Percentiles rank a stretch among this genome's conserved stretches.
Evolutionary conservation across 352 stramenopile species (phyloP).

Genomic region (Pythium phragmitis): DNA sequence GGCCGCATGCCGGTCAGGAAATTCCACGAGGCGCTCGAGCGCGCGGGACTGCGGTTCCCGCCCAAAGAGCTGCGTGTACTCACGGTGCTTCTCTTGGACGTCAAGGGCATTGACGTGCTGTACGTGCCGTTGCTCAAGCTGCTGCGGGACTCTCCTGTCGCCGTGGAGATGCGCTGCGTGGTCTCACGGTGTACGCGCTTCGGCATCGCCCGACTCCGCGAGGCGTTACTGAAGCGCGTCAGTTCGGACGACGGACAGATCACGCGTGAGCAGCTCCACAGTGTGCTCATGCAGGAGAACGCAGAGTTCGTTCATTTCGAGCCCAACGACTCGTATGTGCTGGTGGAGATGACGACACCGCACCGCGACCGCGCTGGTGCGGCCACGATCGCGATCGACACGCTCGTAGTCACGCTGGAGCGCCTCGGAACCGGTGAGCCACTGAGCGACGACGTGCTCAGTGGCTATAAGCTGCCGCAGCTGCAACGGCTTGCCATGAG

Average conservation of each 20-base stretch:
- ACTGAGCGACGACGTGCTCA: constrained; percentile 24
- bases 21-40: constrained; percentile 41
- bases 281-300: constrained; percentile 36
- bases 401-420: constrained; percentile 39
- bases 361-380: neutral
- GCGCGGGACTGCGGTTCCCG: constrained; percentile 36
- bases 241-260: constrained; percentile 40
- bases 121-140: constrained; percentile 48
- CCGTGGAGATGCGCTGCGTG: constrained; percentile 25
- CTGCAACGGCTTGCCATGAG: constrained; percentile 57
- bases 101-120: constrained; percentile 46
- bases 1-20: constrained; percentile 42
- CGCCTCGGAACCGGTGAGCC: neutral
- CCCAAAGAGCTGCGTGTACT: constrained; percentile 45
- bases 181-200: constrained; percentile 38
- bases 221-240: constrained; percentile 38
- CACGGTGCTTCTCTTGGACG: constrained; percentile 45
- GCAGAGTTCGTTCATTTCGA: constrained; percentile 35
- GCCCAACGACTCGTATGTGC: constrained; percentile 33
- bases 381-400: constrained; percentile 34
- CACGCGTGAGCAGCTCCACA: constrained; percentile 41
- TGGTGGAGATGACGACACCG: constrained; percentile 34
- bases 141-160: constrained; percentile 30
- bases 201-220: constrained; percentile 38
- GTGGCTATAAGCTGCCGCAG: constrained; percentile 41